Base-by-base conservation (phyloP, 2,329 filamentous ascomycete genomes). In the Diaporthe citrichinensis region DNA sequence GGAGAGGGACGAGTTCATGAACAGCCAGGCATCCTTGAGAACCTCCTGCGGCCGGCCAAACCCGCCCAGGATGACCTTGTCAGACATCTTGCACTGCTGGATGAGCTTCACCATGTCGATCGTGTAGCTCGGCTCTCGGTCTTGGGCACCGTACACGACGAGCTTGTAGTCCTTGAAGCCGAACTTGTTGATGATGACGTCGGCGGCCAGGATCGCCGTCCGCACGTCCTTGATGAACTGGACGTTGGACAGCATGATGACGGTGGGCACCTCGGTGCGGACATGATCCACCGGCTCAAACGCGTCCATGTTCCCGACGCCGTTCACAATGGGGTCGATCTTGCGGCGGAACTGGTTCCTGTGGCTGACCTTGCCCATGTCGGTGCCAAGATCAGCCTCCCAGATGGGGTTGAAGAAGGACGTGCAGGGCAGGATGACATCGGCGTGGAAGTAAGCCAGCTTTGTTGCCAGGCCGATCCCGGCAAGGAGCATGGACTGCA, bases 341-440 rank as follows among this genome's bases (percentile, higher is more conserved):
- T 92, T 92, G 71, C 90, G 86, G 62, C 84, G 84, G 84, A 91
- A 92, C 12, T 86, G 84, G 75, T 90, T 90, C 76, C 89, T 87
- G 79, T 90, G 90, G 73, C 89, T 87, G 55, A 91, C 85, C 23
- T 85, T 84, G 25, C 90, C 90, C 78, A 91, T 87, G 73, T 87
- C 86, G 17, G 89, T 91, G 53, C 90, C 90, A 36, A 92, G 89
- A 78, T 92, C 90, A 5, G 89, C 86, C 78, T 92, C 90, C 90
- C 90, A 92, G 68, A 89, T 90, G 1, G 90, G 90, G 78, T 92
- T 92, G 83, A 92, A 92, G 81, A 91, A 90, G 77, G 91, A 90
- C 55, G 87, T 86, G 80, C 86, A 90, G 10, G 89, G 88, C n/a
- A 89, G 83, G 71, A 90, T 85, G 51, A 90, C 88, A 81, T 92